These are phyloP conservation scores for Rhododendron simsii DNA, from an alignment of 148 eudicot genomes.

Conservation along the genomic window DNA sequence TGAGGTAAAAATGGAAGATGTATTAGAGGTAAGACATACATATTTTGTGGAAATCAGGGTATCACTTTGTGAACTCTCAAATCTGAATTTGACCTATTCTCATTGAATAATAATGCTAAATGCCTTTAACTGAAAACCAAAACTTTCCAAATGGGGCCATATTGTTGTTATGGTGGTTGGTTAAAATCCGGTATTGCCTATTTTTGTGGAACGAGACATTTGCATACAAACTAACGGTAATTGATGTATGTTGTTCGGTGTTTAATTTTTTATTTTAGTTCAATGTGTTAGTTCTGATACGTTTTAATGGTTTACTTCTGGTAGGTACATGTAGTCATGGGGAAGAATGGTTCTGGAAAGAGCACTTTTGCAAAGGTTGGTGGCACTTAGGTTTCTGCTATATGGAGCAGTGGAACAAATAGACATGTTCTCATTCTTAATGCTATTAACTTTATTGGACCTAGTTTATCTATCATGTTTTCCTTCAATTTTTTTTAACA, in stretches of 20 bases:
- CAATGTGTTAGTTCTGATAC: slow-evolving; percentile 7
- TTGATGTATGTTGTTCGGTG: background rate
- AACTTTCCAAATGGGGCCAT: background rate
- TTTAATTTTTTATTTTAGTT: background rate
- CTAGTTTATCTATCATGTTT: background rate
- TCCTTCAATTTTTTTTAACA: background rate
- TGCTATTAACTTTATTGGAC: background rate
- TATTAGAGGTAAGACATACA: background rate
- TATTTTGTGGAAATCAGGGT: background rate
- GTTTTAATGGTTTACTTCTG: slow-evolving; percentile 12
- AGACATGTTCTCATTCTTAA: background rate
- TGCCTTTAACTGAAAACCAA: background rate
- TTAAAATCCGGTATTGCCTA: background rate
- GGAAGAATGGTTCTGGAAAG: slow-evolving; percentile 99
- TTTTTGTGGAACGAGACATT: background rate
- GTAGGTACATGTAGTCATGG: slow-evolving; percentile 94
- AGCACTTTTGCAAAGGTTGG: slow-evolving; percentile 95
- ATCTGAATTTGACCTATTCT: background rate
- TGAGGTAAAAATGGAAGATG: background rate
- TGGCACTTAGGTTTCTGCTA: slow-evolving; percentile 2
- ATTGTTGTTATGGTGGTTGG: background rate
- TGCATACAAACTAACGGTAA: background rate
- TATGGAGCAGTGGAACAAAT: background rate
- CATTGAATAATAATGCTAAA: background rate
- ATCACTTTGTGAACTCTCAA: background rate